phyloP scores from a whole-genome alignment of 352 stramenopile genomes.

The Phytophthora vignae region DNA sequence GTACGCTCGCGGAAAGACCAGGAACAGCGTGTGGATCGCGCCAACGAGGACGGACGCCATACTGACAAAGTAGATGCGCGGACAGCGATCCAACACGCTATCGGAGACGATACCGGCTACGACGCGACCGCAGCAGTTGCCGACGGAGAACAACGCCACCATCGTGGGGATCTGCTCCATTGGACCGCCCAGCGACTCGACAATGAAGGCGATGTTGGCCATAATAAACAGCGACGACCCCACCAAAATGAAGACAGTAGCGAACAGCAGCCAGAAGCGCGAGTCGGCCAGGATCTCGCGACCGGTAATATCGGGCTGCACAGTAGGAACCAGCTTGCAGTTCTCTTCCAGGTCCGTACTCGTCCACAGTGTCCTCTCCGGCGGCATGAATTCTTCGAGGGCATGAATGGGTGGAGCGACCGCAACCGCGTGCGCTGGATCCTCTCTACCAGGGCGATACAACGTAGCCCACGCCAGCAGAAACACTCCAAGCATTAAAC shows the following conservation, averaged over 20 bases:
- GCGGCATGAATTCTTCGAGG: conserved; percentile 59
- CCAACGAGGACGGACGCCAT: conserved; percentile 63
- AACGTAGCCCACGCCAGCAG: conserved; percentile 61
- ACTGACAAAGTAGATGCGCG: conserved; percentile 71
- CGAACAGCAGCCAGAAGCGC: conserved; percentile 77
- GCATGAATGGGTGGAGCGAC: conserved; percentile 32
- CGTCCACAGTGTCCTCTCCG: conserved; percentile 4
- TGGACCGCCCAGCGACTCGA: conserved; percentile 58
- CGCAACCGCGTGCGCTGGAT: conserved; percentile 12
- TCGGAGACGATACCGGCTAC: conserved; percentile 69
- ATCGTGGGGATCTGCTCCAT: conserved; percentile 68
- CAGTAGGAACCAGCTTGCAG: conserved; percentile 11
- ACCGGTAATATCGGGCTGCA: conserved; percentile 57
- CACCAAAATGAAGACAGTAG: conserved; percentile 77
- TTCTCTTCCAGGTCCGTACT: conserved; percentile 13
- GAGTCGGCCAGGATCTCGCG: conserved; percentile 52
- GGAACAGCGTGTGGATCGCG: conserved; percentile 66
- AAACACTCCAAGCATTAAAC: conserved; percentile 60
- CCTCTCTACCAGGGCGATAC: conserved; percentile 40
- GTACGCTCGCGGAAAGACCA: conserved; percentile 49
- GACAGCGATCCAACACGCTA: conserved; percentile 52
- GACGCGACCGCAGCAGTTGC: conserved; percentile 67
- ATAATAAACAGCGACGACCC: conserved; percentile 81
- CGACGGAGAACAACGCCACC: conserved; percentile 76
- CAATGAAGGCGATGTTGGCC: conserved; percentile 84